A percentile compares a stretch with the other conserved stretches of the same genome.
phyloP scores from a whole-genome alignment of 352 stramenopile species.

The Globisporangium abappressorium region DNA sequence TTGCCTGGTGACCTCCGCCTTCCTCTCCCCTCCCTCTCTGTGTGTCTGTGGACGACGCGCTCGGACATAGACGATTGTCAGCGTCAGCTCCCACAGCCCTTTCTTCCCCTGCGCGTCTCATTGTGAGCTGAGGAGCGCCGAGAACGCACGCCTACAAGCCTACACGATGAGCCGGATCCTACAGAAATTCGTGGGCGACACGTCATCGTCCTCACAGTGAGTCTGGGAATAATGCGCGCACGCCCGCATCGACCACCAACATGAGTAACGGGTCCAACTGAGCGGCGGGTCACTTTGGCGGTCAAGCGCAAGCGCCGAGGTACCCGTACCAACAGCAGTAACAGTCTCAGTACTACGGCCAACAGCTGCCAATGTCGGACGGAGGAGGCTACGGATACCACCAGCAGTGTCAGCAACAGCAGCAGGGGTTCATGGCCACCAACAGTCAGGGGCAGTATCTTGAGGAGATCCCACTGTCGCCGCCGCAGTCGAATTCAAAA shows the following conservation, averaged over 20 bases:
- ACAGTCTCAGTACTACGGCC: constrained; percentile 11
- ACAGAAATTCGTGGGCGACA: constrained; percentile 18
- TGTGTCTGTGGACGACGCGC: neutral
- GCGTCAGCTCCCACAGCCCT: neutral
- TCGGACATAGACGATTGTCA: neutral
- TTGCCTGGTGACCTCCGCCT: neutral
- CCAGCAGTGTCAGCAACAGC: constrained; percentile 9
- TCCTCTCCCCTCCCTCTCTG: neutral
- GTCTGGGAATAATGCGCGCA: neutral
- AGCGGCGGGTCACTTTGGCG: neutral
- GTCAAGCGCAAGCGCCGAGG: constrained; percentile 8
- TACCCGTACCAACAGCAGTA: constrained; percentile 7
- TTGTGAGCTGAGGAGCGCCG: neutral
- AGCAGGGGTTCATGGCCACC: constrained; percentile 8
- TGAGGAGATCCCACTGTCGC: constrained; percentile 34
- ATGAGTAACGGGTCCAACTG: constrained; percentile 3
- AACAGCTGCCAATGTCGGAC: constrained; percentile 11
- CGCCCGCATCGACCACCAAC: neutral
- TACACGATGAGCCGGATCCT: constrained; percentile 19
- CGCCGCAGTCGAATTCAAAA: constrained; percentile 19
- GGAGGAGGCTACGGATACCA: neutral
- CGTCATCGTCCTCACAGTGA: constrained; percentile 1
- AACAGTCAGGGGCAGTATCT: constrained; percentile 13
- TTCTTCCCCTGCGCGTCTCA: neutral
- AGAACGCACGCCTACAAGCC: neutral